These are phyloP conservation scores for Talaromyces amestolkiae DNA, from an alignment of 2,329 filamentous ascomycete genomes.

Conservation along the genomic window DNA sequence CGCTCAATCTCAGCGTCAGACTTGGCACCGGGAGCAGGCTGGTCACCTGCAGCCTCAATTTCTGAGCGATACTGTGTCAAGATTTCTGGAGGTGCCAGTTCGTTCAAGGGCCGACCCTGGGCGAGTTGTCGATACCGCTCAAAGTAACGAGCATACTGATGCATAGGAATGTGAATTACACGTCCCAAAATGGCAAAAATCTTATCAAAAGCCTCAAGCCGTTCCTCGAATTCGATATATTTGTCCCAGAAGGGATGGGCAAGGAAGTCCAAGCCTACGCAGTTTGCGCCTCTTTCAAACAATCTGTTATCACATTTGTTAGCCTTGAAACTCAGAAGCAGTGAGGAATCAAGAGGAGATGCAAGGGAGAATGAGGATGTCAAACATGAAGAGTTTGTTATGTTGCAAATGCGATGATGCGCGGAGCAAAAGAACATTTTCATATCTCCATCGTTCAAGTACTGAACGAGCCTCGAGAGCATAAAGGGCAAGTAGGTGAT, in stretches of 20 bases:
- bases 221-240: constrained; percentile 95
- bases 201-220: constrained; percentile 76
- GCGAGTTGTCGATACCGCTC: constrained; percentile 81
- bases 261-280: constrained; percentile 88
- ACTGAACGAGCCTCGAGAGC: constrained; percentile 28
- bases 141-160: constrained; percentile 93
- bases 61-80: constrained; percentile 69
- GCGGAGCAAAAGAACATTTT: constrained; percentile 32
- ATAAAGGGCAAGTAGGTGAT: constrained; percentile 28
- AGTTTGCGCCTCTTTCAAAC: constrained; percentile 83
- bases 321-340: constrained; percentile 35
- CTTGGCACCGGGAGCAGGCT: constrained; percentile 47
- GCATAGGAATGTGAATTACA: constrained; percentile 85
- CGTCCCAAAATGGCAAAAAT: constrained; percentile 81
- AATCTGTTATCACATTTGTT: constrained; percentile 58
- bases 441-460: constrained; percentile 36
- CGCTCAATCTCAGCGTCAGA: constrained; percentile 78
- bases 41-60: constrained; percentile 56
- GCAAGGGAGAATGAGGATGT: constrained; percentile 48
- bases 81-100: constrained; percentile 68
- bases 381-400: constrained; percentile 42
- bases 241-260: constrained; percentile 98
- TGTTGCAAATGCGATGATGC: constrained; percentile 38
- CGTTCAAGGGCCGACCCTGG: constrained; percentile 67
- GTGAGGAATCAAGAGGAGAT: constrained; percentile 21